phyloP scores from a whole-genome alignment of 2,329 filamentous ascomycete species.

The Arthrobotrys iridis region DNA sequence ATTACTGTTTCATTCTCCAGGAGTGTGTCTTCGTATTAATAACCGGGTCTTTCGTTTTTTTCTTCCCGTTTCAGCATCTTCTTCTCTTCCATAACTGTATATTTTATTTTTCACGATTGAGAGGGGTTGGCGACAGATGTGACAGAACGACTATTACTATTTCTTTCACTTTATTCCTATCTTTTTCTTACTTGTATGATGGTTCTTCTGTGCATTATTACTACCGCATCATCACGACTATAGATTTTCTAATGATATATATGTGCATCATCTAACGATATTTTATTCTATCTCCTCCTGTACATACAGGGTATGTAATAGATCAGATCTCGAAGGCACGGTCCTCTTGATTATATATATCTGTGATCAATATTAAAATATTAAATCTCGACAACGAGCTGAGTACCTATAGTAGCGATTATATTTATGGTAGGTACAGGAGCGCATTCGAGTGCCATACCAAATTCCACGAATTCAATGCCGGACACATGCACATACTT shows the following conservation, averaged over 20 bases:
- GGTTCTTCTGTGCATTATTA: neutral
- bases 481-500: no score
- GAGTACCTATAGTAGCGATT: no score
- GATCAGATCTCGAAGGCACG: neutral
- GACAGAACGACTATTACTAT: constrained; percentile 13
- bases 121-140: constrained; percentile 1
- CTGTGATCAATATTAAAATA: neutral
- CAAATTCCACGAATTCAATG: no score
- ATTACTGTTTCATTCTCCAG: constrained; percentile 13
- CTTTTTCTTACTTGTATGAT: neutral
- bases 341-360: neutral
- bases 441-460: no score
- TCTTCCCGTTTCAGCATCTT: neutral
- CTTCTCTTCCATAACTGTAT: constrained; percentile 27
- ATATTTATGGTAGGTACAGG: no score
- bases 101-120: constrained; percentile 15
- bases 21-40: neutral
- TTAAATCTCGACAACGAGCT: no score
- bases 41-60: neutral
- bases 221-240: neutral
- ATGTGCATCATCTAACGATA: no score
- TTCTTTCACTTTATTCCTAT: neutral
- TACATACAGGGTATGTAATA: constrained; percentile 3
- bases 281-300: neutral
- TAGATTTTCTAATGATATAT: constrained; percentile 7